phyloP scores from a whole-genome alignment of 208 protist genomes.

The Phytomonas francai region DNA sequence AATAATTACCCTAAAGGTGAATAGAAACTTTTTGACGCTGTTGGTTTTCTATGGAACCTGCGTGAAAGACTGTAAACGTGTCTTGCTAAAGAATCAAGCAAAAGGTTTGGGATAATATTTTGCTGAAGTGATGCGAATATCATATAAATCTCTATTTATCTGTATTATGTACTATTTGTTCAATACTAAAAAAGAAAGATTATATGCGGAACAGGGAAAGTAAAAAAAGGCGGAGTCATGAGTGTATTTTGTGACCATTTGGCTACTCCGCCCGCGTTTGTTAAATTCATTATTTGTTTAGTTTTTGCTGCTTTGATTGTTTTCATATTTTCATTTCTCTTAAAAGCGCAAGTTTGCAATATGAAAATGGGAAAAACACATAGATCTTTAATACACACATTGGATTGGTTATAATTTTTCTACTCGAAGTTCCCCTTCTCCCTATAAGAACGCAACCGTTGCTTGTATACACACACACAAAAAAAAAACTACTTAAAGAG shows the following conservation, averaged over 20 bases:
- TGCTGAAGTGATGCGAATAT: neutral
- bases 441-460: neutral
- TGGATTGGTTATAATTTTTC: slow-evolving; percentile 1
- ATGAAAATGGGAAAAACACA: neutral
- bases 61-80: neutral
- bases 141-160: neutral
- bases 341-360: neutral
- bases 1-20: slow-evolving; percentile 9
- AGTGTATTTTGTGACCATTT: slow-evolving; percentile 1
- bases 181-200: neutral
- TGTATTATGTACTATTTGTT: neutral
- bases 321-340: neutral
- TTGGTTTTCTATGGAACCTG: neutral
- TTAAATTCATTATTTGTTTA: neutral
- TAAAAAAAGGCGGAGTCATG: neutral
- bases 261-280: neutral
- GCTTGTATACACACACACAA: slow-evolving; percentile 9
- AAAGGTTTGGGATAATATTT: slow-evolving; percentile 1
- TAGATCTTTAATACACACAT: neutral
- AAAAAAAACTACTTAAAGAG: slow-evolving; percentile 15
- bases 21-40: neutral
- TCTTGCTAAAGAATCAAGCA: slow-evolving; percentile 11
- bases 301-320: neutral
- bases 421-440: neutral
- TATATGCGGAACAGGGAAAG: neutral